Percentiles rank a stretch among this genome's conserved stretches.
Conservation (phyloP, 1,284 basidiomycete genomes). For the Ustilago loliicola region DNA sequence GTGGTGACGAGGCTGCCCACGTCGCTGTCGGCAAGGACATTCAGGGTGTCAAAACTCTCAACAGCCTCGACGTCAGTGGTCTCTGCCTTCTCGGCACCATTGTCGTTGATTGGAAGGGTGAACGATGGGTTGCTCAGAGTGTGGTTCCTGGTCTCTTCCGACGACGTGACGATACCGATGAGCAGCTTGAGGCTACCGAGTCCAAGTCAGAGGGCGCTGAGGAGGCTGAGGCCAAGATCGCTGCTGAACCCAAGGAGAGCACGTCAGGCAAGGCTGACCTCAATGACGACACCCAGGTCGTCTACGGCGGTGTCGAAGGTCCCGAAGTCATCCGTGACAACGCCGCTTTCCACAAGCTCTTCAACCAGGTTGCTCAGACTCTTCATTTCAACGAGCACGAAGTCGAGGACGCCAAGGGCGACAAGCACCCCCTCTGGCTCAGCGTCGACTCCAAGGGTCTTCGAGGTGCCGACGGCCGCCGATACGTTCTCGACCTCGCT, state of each 20-base stretch:
- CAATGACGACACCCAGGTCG: slow-evolving; percentile 70
- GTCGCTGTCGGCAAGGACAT: slow-evolving; percentile 76
- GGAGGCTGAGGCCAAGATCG: slow-evolving; percentile 39
- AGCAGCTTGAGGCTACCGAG: slow-evolving; percentile 44
- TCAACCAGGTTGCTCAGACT: slow-evolving; percentile 73
- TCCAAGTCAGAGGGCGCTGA: slow-evolving; percentile 38
- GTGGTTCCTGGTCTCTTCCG: slow-evolving; percentile 76
- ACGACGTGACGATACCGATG: slow-evolving; percentile 65
- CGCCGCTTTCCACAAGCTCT: slow-evolving; percentile 73
- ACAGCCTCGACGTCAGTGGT: slow-evolving; percentile 73
- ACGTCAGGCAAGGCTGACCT: slow-evolving; percentile 74
- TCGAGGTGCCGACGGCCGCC: slow-evolving; percentile 74
- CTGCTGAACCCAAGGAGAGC: slow-evolving; percentile 81
- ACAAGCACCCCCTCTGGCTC: slow-evolving; percentile 73
- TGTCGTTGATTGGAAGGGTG: slow-evolving; percentile 75
- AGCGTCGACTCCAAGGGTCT: slow-evolving; percentile 76
- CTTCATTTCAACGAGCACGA: slow-evolving; percentile 74
- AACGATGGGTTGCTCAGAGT: slow-evolving; percentile 76
- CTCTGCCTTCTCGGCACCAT: slow-evolving; percentile 71
- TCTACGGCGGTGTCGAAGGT: slow-evolving; percentile 75
- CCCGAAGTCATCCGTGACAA: slow-evolving; percentile 71
- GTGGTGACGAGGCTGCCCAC: slow-evolving; percentile 75
- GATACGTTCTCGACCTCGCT: slow-evolving; percentile 75
- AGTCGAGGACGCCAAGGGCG: slow-evolving; percentile 72
- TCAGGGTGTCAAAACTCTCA: slow-evolving; percentile 74